Evolutionary conservation across 106 monocot species (phyloP).

Genomic region (Vanilla planifolia): DNA sequence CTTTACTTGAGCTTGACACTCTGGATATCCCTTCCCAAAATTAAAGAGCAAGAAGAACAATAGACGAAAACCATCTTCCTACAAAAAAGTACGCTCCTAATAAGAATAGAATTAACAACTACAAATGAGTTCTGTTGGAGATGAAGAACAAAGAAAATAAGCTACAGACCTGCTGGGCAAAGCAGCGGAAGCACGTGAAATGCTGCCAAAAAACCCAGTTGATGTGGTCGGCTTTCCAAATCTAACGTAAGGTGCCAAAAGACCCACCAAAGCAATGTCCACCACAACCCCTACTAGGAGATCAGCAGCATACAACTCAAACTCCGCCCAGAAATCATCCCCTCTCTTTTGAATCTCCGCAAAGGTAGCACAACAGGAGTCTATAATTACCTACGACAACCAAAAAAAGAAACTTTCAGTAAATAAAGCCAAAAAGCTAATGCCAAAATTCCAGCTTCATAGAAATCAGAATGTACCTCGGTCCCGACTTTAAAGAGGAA

Average conservation of each 20-base stretch:
- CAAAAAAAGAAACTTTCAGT: not conserved
- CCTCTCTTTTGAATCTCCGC: conserved; percentile 90
- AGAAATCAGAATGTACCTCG: conserved; percentile 39
- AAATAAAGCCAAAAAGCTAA: not conserved
- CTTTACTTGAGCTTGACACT: too few species aligned
- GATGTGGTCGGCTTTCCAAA: conserved; percentile 47
- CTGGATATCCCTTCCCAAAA: too few species aligned
- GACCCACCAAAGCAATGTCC: conserved; percentile 68
- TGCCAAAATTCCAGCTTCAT: not conserved
- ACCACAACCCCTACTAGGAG: conserved; percentile 76
- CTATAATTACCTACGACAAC: conserved; percentile 63
- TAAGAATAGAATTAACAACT: too few species aligned
- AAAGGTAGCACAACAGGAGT: conserved; percentile 83
- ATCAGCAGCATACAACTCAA: conserved; percentile 83
- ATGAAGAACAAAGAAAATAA: not conserved
- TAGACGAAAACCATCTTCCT: too few species aligned
- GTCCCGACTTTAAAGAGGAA: conserved; percentile 85
- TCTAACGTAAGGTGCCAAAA: conserved; percentile 77
- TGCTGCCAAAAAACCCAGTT: conserved; percentile 33
- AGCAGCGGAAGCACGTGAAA: conserved; percentile 38
- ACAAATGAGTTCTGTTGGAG: too few species aligned
- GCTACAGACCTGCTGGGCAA: conserved; percentile 73
- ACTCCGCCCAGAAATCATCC: conserved; percentile 85
- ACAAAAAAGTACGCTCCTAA: too few species aligned
- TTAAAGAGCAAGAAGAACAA: too few species aligned